A percentile compares a stretch with the other conserved stretches of the same genome.
These are phyloP conservation scores for Lecanoromycetidae sp. DNA, from an alignment of 2,329 filamentous ascomycete species.

Conservation along the genomic window DNA sequence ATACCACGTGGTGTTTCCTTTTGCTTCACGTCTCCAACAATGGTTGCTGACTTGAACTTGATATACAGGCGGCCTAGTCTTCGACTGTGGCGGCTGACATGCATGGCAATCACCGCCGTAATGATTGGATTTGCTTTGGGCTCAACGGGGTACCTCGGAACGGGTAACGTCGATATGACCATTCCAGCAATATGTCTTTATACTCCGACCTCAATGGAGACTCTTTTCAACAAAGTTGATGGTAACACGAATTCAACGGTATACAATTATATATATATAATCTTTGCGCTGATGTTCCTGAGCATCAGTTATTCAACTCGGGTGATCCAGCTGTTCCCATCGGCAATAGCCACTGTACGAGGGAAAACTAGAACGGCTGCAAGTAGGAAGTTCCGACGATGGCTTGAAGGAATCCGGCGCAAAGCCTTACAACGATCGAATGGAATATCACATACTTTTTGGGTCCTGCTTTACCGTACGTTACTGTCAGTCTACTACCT, in stretches of 20 bases:
- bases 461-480: neutral
- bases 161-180: neutral
- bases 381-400: neutral
- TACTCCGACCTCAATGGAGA: neutral
- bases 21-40: too few relatives aligned
- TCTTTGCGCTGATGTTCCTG: neutral
- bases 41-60: too few relatives aligned
- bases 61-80: conserved; percentile 5
- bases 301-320: neutral
- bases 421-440: neutral
- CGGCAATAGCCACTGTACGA: neutral
- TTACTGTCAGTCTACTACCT: neutral
- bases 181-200: neutral
- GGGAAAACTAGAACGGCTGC: neutral
- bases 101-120: conserved; percentile 2
- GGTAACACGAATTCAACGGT: neutral
- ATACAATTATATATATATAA: neutral
- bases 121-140: conserved; percentile 6
- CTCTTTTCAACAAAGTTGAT: neutral
- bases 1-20: too few relatives aligned
- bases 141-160: neutral
- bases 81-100: neutral
- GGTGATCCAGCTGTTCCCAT: conserved; percentile 1
- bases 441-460: neutral
- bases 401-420: neutral